Evolutionary conservation across 2,329 filamentous ascomycete genomes (phyloP).

Genomic region (Capronia americana): DNA sequence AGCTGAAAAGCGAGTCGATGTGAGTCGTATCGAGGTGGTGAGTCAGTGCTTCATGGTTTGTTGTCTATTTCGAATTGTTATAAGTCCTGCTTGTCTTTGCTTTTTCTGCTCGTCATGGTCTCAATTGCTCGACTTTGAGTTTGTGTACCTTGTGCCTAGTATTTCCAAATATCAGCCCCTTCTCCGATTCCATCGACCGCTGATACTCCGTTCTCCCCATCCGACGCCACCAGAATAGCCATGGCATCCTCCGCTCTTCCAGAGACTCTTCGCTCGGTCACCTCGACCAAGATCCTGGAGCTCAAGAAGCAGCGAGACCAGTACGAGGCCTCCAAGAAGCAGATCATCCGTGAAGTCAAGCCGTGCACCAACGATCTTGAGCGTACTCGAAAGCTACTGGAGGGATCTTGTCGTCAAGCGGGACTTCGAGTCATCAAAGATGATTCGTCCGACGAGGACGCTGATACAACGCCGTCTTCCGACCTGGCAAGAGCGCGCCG

Average conservation of each 20-base stretch:
- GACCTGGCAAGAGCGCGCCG: constrained; percentile 39
- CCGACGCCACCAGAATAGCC: neutral
- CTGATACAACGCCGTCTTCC: constrained; percentile 29
- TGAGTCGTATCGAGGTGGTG: constrained; percentile 11
- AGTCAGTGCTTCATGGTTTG: constrained; percentile 6
- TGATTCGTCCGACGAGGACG: constrained; percentile 41
- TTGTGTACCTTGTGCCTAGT: neutral
- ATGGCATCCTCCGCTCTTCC: constrained; percentile 51
- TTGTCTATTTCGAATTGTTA: constrained; percentile 7
- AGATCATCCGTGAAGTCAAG: constrained; percentile 48
- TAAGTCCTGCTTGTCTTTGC: neutral
- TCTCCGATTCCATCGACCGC: neutral
- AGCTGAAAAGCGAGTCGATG: neutral
- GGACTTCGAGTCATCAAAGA: constrained; percentile 47
- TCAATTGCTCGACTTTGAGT: neutral
- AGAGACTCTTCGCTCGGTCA: constrained; percentile 62
- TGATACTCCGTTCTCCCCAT: neutral
- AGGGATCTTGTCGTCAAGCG: constrained; percentile 49
- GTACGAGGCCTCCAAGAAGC: constrained; percentile 57
- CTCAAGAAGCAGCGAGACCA: constrained; percentile 59
- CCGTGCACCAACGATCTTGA: constrained; percentile 42
- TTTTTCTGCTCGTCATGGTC: neutral
- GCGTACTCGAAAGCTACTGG: constrained; percentile 45
- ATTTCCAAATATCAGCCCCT: neutral
- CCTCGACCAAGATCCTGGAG: constrained; percentile 63